Evolutionary conservation across 805 yeast species (phyloP), one percentile per base, ranked within the genome.

Genomic region (Wickerhamomyces silvicola): DNA sequence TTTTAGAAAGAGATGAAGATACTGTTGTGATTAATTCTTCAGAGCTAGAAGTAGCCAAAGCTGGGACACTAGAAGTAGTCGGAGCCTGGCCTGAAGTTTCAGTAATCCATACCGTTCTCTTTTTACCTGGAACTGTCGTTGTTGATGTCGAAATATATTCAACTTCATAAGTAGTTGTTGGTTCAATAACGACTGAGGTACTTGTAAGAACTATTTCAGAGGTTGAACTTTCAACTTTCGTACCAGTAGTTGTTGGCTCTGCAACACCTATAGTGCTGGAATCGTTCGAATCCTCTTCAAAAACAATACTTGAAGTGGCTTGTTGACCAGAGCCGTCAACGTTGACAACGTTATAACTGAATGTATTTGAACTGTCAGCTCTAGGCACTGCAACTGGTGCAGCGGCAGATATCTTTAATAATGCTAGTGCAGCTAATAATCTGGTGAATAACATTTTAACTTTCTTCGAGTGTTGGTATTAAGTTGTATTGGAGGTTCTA

Each of bases 301-400:
- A 30, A 16, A 31, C 31, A 12, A 46, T 18, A 19, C 46, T 39
- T 16, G 45, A 42, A 22, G 55, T 48, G 27, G 47, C 34, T 31
- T 41, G 43, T 18, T 38, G 35, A 37, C 48, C 41, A 29, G 52
- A 45, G 22, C 54, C 55, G 35, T 51, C 56, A 22, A 41, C 54
- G 29, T 51, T 49, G 22, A 51, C 46, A 29, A 49, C 50, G 13
- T 45, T 44, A 31, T 49, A 49, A 16, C 37, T 38, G 42, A 32
- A 51, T 17, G 47, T 45, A 33, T 38, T 33, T 3, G 34, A 22
- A 18, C 30, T 38, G n/a, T 34, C 42, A 18, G 52, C 43, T 3
- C 14, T 20, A 17, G 51, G 46, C 9, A 33, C 14, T 13, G 50
- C 46, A 14, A 38, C 33, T 17, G 55, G 52, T 16, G 32, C 31